Base-by-base conservation (phyloP, 164 flowering plant genomes). In the Berberis vulgaris region DNA sequence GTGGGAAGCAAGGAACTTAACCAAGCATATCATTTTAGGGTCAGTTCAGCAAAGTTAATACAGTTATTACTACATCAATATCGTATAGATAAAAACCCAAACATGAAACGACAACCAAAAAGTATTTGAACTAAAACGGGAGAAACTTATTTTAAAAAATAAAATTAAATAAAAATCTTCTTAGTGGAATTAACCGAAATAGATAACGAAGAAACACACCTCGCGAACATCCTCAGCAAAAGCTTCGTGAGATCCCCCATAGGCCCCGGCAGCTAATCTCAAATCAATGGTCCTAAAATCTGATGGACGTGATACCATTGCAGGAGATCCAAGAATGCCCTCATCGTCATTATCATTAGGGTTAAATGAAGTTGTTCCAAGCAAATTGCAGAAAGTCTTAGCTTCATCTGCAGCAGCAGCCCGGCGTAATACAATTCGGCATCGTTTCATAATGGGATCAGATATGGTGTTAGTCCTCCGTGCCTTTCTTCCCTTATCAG, bases 261-360 rank as follows among this genome's bases (percentile, higher is more conserved):
- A 95, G 8, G 89, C 81, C 38, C 97, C 99, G 69, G 75, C 80
- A 64, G 96, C 89, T 76, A 95, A 76, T 73, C 94, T 86, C 69
- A 95, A 73, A 74, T 95, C 99, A 80, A 95, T 83, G 49, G 96
- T 87, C 77, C 97, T 76, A 68, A 95, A 95, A 73, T 95, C 97
- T 73, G 91, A 66, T 59, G 97, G 96, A 52, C 97, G 90, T 67
- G 97, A 84, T 1, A 91, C 85, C 94, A 88, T 89, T 57, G 84
- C 89, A 61, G 96, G 92, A 61, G 86, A 75, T 45, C 97, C 99
- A 69, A 91, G 88, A 75, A 94, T 77, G 12, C 97, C 97, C 67
- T 88, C 99, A 66, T 94, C 97, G 69, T 86, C 96, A 82, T 83
- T 87, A 63, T 86, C 96, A 74, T 71, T 73, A 41, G 81, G 74